phyloP scores from a whole-genome alignment of 2,329 filamentous ascomycete species.

The Trichoderma arundinaceum region DNA sequence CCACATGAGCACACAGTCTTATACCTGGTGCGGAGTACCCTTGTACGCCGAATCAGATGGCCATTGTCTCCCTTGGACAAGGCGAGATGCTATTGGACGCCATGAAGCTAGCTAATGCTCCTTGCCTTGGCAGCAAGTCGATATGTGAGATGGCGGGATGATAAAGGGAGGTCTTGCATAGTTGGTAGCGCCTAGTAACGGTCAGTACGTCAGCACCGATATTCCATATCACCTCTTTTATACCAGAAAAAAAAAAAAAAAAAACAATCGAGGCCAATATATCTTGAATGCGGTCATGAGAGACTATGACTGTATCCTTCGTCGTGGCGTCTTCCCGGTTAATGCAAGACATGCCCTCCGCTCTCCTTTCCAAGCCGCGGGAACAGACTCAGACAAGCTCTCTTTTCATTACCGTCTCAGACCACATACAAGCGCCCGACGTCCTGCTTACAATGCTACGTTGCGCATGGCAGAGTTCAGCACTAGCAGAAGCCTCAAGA shows the following conservation, averaged over 20 bases:
- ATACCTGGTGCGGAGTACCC: background rate
- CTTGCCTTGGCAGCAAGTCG: no score
- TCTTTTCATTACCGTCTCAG: background rate
- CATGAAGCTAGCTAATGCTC: background rate
- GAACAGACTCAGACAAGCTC: background rate
- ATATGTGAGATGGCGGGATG: no score
- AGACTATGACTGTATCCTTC: no score
- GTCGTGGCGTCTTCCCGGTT: background rate
- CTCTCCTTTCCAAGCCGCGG: background rate
- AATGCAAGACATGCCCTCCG: background rate
- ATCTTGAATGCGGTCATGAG: no score
- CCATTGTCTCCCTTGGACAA: background rate
- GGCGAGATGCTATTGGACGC: background rate
- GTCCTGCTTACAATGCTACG: background rate
- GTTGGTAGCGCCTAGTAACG: no score
- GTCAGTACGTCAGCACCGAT: no score
- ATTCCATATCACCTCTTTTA: no score
- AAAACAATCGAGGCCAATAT: no score
- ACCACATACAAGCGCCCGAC: background rate
- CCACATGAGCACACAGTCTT: background rate
- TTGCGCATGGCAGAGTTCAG: background rate
- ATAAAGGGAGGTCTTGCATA: no score
- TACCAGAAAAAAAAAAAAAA: no score
- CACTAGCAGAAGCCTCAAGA: background rate
- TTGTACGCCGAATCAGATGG: background rate